Conservation (phyloP, 352 stramenopile species). For the Globisporangium viniferum region DNA sequence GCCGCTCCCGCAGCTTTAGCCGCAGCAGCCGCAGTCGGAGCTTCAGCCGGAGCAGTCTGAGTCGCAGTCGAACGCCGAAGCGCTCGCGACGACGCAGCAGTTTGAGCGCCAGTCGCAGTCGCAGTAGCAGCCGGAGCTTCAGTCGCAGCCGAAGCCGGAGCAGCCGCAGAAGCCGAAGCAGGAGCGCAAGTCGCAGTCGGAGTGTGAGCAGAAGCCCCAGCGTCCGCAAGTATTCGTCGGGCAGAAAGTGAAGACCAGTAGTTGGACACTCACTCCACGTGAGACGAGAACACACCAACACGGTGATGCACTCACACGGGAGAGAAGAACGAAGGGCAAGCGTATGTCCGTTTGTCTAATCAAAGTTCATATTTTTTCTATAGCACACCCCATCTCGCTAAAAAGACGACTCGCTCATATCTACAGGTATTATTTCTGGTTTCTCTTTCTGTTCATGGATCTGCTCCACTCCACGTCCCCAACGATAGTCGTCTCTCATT, state of each 20-base stretch:
- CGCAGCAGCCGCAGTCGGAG: conserved; percentile 7
- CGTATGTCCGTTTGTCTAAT: neutral
- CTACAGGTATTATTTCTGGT: conserved; percentile 8
- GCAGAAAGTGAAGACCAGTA: conserved; percentile 17
- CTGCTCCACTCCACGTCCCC: neutral
- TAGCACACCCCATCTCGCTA: conserved; percentile 8
- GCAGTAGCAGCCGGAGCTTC: conserved; percentile 25
- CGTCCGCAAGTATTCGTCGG: neutral
- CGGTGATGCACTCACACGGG: neutral
- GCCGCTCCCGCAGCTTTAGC: neutral
- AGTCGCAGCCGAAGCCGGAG: conserved; percentile 26
- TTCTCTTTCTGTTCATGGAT: conserved; percentile 5
- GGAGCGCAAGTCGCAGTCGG: conserved; percentile 19
- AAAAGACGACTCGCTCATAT: conserved; percentile 2
- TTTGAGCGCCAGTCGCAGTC: conserved; percentile 23
- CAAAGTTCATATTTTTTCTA: conserved; percentile 10
- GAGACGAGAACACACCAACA: neutral
- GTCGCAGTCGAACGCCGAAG: conserved; percentile 9
- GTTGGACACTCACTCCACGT: neutral
- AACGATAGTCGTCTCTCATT: neutral
- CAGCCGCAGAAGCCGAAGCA: conserved; percentile 27
- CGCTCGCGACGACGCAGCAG: conserved; percentile 18
- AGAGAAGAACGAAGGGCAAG: neutral
- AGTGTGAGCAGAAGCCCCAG: conserved; percentile 21
- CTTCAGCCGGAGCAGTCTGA: conserved; percentile 11